phyloP scores from a whole-genome alignment of 352 stramenopile genomes.

The Discostella stelligera region DNA sequence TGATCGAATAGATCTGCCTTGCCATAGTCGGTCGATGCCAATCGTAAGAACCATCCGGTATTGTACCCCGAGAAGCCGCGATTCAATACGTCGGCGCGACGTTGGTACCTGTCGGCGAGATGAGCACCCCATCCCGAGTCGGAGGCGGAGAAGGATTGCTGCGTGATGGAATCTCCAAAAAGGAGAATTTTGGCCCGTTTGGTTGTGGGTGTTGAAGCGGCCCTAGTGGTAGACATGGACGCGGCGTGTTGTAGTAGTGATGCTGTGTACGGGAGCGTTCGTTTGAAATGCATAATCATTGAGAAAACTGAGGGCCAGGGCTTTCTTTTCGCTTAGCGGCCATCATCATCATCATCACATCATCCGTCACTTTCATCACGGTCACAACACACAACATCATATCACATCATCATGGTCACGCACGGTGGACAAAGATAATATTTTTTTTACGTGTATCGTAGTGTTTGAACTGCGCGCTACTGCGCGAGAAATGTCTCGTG shows the following conservation, averaged over 20 bases:
- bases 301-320: too few relatives aligned
- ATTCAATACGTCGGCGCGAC: conserved; percentile 73
- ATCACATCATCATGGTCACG: too few relatives aligned
- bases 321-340: too few relatives aligned
- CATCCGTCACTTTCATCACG: too few relatives aligned
- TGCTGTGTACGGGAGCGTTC: not conserved
- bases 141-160: conserved; percentile 58
- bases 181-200: conserved; percentile 61
- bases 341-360: too few relatives aligned
- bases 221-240: not conserved
- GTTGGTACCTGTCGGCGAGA: conserved; percentile 52
- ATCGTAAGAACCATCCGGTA: conserved; percentile 48
- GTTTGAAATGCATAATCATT: not conserved
- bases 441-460: too few relatives aligned
- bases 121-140: conserved; percentile 61
- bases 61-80: conserved; percentile 79
- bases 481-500: too few relatives aligned
- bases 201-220: not conserved
- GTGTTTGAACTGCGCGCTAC: too few relatives aligned
- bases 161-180: conserved; percentile 76
- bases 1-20: conserved; percentile 32
- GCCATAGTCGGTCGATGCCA: conserved; percentile 6
- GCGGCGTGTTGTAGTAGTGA: not conserved
- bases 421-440: too few relatives aligned
- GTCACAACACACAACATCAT: too few relatives aligned